phyloP scores from a whole-genome alignment of 1,139 yeast species.

The Starmera stellimalicola region DNA sequence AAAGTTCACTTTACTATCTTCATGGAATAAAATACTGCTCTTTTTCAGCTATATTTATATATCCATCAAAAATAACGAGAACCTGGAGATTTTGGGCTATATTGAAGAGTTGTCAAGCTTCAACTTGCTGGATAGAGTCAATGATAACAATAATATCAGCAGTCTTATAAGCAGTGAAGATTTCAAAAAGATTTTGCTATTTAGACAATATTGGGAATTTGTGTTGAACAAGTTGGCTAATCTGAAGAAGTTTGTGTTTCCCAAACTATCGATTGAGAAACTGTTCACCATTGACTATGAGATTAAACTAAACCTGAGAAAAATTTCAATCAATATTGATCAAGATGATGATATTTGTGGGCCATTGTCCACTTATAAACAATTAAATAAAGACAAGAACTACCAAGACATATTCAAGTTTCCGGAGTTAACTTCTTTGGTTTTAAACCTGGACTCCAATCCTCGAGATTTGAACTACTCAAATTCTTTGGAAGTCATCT shows the following conservation, averaged over 20 bases:
- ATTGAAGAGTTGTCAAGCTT: conserved; percentile 13
- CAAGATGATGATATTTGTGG: conserved; percentile 3
- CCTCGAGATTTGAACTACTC: neutral
- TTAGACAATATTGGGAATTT: conserved; percentile 15
- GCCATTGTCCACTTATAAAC: conserved; percentile 2
- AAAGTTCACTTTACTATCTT: conserved; percentile 12
- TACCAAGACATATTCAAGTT: neutral
- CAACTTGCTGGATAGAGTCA: conserved; percentile 15
- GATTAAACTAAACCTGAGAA: conserved; percentile 3
- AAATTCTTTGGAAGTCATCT: neutral
- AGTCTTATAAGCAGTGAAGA: conserved; percentile 4
- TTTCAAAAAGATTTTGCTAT: conserved; percentile 7
- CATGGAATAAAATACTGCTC: conserved; percentile 13
- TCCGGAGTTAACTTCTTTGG: conserved; percentile 3
- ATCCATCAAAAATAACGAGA: conserved; percentile 1
- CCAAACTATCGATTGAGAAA: conserved; percentile 12
- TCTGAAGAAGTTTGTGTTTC: conserved; percentile 9
- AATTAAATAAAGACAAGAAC: neutral
- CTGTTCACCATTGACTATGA: conserved; percentile 4
- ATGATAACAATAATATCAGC: conserved; percentile 7
- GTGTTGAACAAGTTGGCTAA: conserved; percentile 9
- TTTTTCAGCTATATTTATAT: conserved; percentile 11
- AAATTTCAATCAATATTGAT: conserved; percentile 7
- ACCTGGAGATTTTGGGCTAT: conserved; percentile 5
- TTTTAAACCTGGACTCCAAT: conserved; percentile 4